A percentile compares a stretch with the other conserved stretches of the same genome.
phyloP scores from a whole-genome alignment of 1,284 basidiomycete species.

The Hortiboletus rubellus region DNA sequence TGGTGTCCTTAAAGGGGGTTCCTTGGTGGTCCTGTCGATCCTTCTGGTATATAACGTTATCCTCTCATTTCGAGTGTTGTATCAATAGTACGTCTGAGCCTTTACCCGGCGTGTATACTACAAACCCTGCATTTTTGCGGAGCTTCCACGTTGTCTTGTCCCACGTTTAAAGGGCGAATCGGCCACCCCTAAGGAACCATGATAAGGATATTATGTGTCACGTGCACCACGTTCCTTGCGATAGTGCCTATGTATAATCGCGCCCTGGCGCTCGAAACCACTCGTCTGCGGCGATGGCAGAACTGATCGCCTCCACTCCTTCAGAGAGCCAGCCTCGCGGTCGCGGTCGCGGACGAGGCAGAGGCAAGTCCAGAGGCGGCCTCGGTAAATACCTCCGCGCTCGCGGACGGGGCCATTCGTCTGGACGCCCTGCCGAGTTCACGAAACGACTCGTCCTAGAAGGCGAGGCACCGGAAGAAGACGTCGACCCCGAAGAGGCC shows the following conservation, averaged over 20 bases:
- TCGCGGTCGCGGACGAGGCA: conserved; percentile 42
- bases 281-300: conserved; percentile 18
- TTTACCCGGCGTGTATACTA: conserved; percentile 5
- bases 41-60: conserved; percentile 3
- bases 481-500: conserved; percentile 48
- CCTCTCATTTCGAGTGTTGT: conserved; percentile 8
- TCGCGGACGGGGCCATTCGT: conserved; percentile 56
- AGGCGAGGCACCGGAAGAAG: conserved; percentile 45
- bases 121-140: neutral
- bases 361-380: conserved; percentile 63
- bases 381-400: conserved; percentile 72
- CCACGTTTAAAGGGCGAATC: neutral
- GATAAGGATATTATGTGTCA: neutral
- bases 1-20: conserved; percentile 10
- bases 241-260: neutral
- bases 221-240: neutral
- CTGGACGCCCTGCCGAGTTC: conserved; percentile 65
- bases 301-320: conserved; percentile 12
- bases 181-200: too few species aligned
- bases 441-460: conserved; percentile 57
- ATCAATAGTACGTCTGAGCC: conserved; percentile 14
- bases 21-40: neutral
- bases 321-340: conserved; percentile 17
- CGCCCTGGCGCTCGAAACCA: neutral
- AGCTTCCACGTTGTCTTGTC: neutral